Percentiles rank a stretch among this genome's conserved stretches.
phyloP scores from a whole-genome alignment of 2,329 filamentous ascomycete species.

The Aureobasidium sp. region DNA sequence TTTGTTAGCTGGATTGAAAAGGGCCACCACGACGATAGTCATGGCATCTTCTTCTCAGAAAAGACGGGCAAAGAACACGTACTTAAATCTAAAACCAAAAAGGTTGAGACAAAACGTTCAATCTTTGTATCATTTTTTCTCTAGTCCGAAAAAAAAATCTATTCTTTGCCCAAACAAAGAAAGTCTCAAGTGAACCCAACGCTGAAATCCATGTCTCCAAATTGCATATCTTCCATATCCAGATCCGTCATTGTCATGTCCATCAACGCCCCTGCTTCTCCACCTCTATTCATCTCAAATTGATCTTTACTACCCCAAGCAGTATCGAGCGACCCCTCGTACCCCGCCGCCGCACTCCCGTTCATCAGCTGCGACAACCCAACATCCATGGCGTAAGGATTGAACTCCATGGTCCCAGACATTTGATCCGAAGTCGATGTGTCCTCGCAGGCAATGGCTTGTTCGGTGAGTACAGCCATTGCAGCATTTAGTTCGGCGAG shows the following conservation, averaged over 20 bases:
- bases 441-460: background rate
- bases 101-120: too few relatives aligned
- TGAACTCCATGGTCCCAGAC: background rate
- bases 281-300: background rate
- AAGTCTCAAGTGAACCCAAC: background rate
- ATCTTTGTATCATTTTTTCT: too few relatives aligned
- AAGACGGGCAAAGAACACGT: too few relatives aligned
- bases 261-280: background rate
- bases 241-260: background rate
- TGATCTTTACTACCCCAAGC: background rate
- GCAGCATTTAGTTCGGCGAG: slow-evolving; percentile 4
- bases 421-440: background rate
- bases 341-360: background rate
- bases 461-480: slow-evolving; percentile 1
- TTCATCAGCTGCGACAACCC: background rate
- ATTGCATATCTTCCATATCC: too few relatives aligned
- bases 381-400: background rate
- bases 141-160: too few relatives aligned
- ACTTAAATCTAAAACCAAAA: too few relatives aligned
- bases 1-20: too few relatives aligned
- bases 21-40: too few relatives aligned
- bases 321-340: background rate
- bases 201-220: background rate
- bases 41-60: too few relatives aligned
- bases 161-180: too few relatives aligned